phyloP scores from a whole-genome alignment of 805 yeast genomes.

The Yarrowia sp. region DNA sequence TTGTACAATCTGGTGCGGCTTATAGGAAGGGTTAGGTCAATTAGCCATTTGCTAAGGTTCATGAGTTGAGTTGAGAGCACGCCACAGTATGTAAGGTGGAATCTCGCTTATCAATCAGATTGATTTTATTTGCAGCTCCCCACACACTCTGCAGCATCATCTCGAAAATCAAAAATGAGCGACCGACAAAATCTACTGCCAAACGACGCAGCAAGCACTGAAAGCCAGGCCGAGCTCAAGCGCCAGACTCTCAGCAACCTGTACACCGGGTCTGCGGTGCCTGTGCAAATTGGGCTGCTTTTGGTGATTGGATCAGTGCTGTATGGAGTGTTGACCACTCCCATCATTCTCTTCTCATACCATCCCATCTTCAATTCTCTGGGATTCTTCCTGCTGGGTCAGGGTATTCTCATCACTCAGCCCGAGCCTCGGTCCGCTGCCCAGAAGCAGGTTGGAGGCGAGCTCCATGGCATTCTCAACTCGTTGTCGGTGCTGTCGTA shows the following conservation, averaged over 20 bases:
- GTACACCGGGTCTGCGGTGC: constrained; percentile 37
- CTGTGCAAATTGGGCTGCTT: constrained; percentile 38
- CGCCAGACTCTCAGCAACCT: constrained; percentile 21
- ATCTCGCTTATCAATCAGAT: constrained; percentile 15
- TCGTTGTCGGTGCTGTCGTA: constrained; percentile 28
- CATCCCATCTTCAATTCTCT: constrained; percentile 33
- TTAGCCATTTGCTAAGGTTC: neutral
- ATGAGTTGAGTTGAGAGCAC: neutral
- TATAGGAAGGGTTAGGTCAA: neutral
- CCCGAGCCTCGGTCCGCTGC: constrained; percentile 30
- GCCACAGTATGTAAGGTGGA: neutral
- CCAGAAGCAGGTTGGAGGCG: constrained; percentile 33
- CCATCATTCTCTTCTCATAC: constrained; percentile 33
- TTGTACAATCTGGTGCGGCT: neutral
- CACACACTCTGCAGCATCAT: neutral
- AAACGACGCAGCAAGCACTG: neutral
- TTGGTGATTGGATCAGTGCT: constrained; percentile 19
- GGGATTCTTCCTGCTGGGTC: constrained; percentile 32
- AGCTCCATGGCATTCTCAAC: constrained; percentile 34
- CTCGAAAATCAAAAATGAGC: neutral
- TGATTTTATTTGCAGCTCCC: neutral
- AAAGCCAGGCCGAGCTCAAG: constrained; percentile 32
- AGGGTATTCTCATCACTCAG: constrained; percentile 34
- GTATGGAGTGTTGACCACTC: constrained; percentile 25
- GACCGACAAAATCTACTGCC: constrained; percentile 2